phyloP scores from a whole-genome alignment of 768 basidiomycete genomes.

The Psilocybe subaeruginosa region DNA sequence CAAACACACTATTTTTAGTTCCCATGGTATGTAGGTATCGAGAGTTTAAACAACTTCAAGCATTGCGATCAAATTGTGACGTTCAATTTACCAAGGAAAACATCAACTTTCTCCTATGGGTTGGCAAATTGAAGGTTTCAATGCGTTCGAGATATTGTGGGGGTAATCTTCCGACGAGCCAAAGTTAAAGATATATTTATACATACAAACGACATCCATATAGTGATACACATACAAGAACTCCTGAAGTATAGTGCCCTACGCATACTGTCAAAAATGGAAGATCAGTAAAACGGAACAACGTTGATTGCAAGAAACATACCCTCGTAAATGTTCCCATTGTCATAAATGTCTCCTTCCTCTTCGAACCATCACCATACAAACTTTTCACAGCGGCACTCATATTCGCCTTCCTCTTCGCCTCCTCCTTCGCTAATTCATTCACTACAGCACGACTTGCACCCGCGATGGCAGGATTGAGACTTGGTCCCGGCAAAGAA shows the following conservation, averaged over 20 bases:
- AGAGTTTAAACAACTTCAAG: too few species aligned
- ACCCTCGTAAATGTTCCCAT: slow-evolving; percentile 92
- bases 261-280: slow-evolving; percentile 14
- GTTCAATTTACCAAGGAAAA: too few species aligned
- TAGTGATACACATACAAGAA: slow-evolving; percentile 6
- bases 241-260: neutral
- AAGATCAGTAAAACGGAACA: neutral
- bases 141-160: too few species aligned
- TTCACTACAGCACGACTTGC: slow-evolving; percentile 69
- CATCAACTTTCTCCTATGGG: too few species aligned
- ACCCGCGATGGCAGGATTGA: slow-evolving; percentile 55
- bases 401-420: slow-evolving; percentile 82
- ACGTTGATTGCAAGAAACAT: slow-evolving; percentile 32
- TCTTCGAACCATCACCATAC: slow-evolving; percentile 63
- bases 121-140: too few species aligned
- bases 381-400: slow-evolving; percentile 84
- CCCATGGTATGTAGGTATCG: too few species aligned
- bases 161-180: too few species aligned
- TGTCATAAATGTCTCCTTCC: slow-evolving; percentile 90
- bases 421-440: slow-evolving; percentile 80
- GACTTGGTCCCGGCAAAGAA: slow-evolving; percentile 36
- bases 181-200: neutral
- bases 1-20: too few species aligned
- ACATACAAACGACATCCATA: slow-evolving; percentile 3
- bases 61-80: too few species aligned